These are phyloP conservation scores for Pichia terricola DNA, from an alignment of 1,139 yeast species.

Conservation along the genomic window DNA sequence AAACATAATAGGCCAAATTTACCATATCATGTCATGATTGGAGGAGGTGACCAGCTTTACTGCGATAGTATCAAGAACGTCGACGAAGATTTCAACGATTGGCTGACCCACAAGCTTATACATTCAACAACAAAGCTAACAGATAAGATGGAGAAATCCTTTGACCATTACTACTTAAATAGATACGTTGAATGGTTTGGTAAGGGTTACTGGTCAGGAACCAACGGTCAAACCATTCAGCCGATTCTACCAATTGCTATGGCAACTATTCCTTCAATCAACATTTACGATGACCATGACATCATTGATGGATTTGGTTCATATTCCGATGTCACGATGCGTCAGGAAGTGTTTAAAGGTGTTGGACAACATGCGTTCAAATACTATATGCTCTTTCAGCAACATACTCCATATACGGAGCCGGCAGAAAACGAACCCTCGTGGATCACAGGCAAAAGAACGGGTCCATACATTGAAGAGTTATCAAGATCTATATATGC, in stretches of 20 bases:
- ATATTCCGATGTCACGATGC: constrained; percentile 68
- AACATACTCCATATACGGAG: constrained; percentile 52
- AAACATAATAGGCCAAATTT: constrained; percentile 40
- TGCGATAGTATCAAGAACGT: constrained; percentile 69
- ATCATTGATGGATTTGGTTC: constrained; percentile 95
- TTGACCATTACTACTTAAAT: constrained; percentile 56
- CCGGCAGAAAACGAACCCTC: constrained; percentile 34
- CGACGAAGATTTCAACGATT: constrained; percentile 44
- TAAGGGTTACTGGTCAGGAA: constrained; percentile 73
- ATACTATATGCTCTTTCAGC: constrained; percentile 88
- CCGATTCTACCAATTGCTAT: constrained; percentile 62
- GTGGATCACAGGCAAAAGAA: constrained; percentile 44
- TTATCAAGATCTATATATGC: constrained; percentile 59
- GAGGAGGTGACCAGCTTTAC: constrained; percentile 96
- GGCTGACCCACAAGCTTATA: constrained; percentile 49
- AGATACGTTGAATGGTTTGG: constrained; percentile 88
- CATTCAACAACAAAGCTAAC: constrained; percentile 33
- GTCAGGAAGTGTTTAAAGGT: constrained; percentile 51
- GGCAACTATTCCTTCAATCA: constrained; percentile 75
- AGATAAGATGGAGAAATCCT: constrained; percentile 40
- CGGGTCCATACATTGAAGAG: constrained; percentile 62
- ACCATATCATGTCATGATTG: constrained; percentile 89
- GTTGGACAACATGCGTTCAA: constrained; percentile 74
- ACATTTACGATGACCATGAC: constrained; percentile 86
- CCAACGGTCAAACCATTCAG: constrained; percentile 55